These are phyloP conservation scores for Alloascoidea hylecoeti DNA, from an alignment of 805 yeast genomes.

Conservation along the genomic window DNA sequence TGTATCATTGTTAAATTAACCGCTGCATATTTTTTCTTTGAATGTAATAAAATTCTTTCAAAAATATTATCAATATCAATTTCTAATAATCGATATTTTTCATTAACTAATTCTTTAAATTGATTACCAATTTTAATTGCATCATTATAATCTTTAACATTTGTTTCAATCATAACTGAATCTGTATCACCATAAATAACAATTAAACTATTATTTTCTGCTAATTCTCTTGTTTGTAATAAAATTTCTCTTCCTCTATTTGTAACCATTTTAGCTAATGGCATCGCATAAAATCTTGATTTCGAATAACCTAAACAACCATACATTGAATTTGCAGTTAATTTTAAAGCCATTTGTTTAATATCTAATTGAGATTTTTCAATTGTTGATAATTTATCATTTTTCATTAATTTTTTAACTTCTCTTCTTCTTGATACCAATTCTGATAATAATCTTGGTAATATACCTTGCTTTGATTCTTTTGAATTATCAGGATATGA, in stretches of 20 bases:
- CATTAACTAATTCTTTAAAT: conserved; percentile 78
- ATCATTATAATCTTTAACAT: conserved; percentile 49
- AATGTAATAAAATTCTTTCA: conserved; percentile 68
- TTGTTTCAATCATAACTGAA: conserved; percentile 96
- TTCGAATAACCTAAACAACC: conserved; percentile 92
- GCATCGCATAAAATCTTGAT: conserved; percentile 91
- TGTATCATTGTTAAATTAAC: conserved; percentile 40
- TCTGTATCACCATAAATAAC: conserved; percentile 98
- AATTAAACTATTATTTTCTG: conserved; percentile 67
- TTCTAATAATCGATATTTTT: conserved; percentile 74
- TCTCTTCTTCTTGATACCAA: conserved; percentile 87
- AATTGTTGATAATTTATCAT: conserved; percentile 43
- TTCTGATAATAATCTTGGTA: conserved; percentile 72
- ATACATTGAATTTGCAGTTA: conserved; percentile 99
- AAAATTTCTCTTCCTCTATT: conserved; percentile 91
- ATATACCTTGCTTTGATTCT: conserved; percentile 62
- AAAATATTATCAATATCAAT: conserved; percentile 93
- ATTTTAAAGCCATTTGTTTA: conserved; percentile 87
- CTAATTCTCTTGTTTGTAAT: conserved; percentile 84
- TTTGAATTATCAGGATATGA: conserved; percentile 45
- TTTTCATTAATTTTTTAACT: conserved; percentile 75
- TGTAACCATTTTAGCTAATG: conserved; percentile 90
- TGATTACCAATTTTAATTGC: conserved; percentile 76
- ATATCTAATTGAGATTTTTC: conserved; percentile 83
- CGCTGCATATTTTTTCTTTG: conserved; percentile 98